Evolutionary conservation across 352 stramenopile species (phyloP), one percentile per base, ranked within the genome.

Genomic region (Phytophthora hybrid): DNA sequence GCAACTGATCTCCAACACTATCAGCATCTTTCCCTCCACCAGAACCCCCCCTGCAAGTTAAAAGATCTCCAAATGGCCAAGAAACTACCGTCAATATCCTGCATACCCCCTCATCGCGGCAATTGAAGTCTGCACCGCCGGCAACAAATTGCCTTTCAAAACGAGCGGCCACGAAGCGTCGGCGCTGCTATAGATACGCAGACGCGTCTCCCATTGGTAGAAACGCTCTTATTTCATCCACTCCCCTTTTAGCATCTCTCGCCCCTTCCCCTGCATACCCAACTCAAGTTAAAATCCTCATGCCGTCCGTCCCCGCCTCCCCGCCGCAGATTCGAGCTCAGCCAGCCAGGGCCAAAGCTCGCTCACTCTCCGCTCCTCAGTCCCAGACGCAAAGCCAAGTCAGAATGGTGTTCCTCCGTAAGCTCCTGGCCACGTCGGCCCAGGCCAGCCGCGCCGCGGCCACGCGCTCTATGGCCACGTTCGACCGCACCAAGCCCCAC

Each of bases 401-500:
- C n/a, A 39, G 31, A 37, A 80, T 78, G 69, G 70, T 79, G 58
- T 79, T 77, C 54, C 56, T 78, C 60, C 73, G 77, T 54, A 63
- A 79, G 46, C 55, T 80, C 47, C 31, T 80, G 41, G 58, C 68
- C 54, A 68, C 74, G 52, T 74, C 71, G 19, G 56, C 49, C 71
- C 61, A 53, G 47, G 55, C 51, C 34, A 31, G 56, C 39, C 70
- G 65, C 46, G n/a, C 44, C 39, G 39, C 39, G 7, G 57, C 61
- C 51, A 55, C 58, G 39, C 77, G 77, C 21, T 77, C 73, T 51
- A 83, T 83, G 73, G 77, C 77, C 34, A 81, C 73, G 44, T 99
- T 98, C 75, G 81, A 97, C 61, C 91, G 97, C 59, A 81, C 83
- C 65, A 99, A 99, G 80, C 96, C 97, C 13, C 97, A 99, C 74